Conservation (phyloP, 2,329 filamentous ascomycete species). For the Mycogone perniciosa region DNA sequence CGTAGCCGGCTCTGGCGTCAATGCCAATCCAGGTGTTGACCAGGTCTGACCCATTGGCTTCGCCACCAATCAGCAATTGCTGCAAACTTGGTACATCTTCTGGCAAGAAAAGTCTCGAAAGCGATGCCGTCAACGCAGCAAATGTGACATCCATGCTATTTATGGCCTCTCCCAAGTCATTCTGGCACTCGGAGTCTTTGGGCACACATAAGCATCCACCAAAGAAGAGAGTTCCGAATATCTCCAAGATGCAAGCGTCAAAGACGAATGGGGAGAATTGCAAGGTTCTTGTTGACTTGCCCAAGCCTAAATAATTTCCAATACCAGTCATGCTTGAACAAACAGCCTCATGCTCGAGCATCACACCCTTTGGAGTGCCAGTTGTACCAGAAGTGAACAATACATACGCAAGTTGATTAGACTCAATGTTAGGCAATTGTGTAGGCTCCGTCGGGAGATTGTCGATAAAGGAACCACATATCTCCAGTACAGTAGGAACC, state of each 20-base stretch:
- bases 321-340: slow-evolving; percentile 6
- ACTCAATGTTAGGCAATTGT: too few relatives aligned
- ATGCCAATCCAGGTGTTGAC: too few relatives aligned
- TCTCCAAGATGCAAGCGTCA: slow-evolving; percentile 19
- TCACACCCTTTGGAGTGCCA: slow-evolving; percentile 15
- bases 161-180: slow-evolving; percentile 15
- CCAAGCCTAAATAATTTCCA: neutral
- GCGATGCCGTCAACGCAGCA: slow-evolving; percentile 9
- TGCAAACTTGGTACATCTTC: too few relatives aligned
- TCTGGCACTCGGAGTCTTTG: slow-evolving; percentile 15
- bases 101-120: neutral
- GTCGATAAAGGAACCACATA: too few relatives aligned
- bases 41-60: too few relatives aligned
- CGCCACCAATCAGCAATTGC: too few relatives aligned
- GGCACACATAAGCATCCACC: slow-evolving; percentile 21
- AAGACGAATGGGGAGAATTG: slow-evolving; percentile 17
- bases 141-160: slow-evolving; percentile 15
- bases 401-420: neutral
- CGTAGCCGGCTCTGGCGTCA: too few relatives aligned
- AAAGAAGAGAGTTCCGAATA: slow-evolving; percentile 15
- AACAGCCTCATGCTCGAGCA: slow-evolving; percentile 16
- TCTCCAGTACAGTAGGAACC: too few relatives aligned
- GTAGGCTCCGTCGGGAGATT: too few relatives aligned
- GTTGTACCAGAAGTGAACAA: slow-evolving; percentile 20
- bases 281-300: slow-evolving; percentile 1